Percentiles rank a stretch among this genome's conserved stretches.
Evolutionary conservation across 257 asterid genomes (phyloP).

Genomic region (Solanum sitiens): DNA sequence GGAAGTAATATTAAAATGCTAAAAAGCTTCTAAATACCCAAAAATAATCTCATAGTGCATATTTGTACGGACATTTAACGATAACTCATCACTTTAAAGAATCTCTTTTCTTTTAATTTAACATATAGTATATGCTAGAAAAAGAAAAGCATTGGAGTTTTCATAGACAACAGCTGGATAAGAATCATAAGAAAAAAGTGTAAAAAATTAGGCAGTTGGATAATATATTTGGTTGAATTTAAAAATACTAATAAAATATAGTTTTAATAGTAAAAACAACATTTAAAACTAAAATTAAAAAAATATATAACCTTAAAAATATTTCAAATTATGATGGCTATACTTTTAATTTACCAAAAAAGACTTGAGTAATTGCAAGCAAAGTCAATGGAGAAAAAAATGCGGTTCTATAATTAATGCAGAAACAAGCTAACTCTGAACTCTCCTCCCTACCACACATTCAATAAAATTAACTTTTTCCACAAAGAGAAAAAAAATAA

Average conservation of each 20-base stretch:
- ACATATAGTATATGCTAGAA: neutral
- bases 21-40: conserved; percentile 5
- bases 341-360: neutral
- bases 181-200: neutral
- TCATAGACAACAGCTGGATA: neutral
- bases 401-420: neutral
- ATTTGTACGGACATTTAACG: conserved; percentile 1
- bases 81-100: conserved; percentile 12
- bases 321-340: neutral
- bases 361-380: neutral
- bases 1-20: neutral
- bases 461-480: neutral
- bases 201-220: neutral
- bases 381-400: neutral
- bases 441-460: neutral
- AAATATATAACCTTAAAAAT: neutral
- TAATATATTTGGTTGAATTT: neutral
- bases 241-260: neutral
- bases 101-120: neutral
- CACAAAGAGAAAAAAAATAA: neutral
- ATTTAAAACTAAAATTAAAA: neutral
- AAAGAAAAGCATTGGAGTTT: neutral
- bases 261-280: neutral
- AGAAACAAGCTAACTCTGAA: neutral
- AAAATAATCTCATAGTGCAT: conserved; percentile 13